These are phyloP conservation scores for Apodospora peruviana DNA, from an alignment of 495 filamentous ascomycete genomes.

Conservation along the genomic window DNA sequence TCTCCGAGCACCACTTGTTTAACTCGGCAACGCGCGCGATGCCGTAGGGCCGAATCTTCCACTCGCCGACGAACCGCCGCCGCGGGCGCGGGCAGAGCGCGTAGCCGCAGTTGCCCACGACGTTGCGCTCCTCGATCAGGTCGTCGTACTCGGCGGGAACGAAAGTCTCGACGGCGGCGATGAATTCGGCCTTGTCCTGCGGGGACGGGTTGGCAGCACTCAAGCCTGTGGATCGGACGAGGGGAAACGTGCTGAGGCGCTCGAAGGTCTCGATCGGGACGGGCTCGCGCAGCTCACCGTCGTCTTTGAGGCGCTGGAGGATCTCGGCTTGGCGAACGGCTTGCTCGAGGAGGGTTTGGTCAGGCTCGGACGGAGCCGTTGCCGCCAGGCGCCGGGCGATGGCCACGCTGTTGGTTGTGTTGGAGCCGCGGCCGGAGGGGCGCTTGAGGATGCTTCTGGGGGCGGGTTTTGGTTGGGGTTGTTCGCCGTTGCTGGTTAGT, in stretches of 20 bases:
- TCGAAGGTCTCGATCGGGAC: slow-evolving; percentile 54
- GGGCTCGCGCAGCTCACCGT: slow-evolving; percentile 61
- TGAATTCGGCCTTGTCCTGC: slow-evolving; percentile 52
- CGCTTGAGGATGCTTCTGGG: no score
- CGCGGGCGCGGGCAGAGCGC: slow-evolving; percentile 52
- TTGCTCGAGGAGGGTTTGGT: slow-evolving; percentile 27
- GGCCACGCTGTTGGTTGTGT: no score
- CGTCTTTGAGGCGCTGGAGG: slow-evolving; percentile 53
- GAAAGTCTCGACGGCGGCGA: slow-evolving; percentile 58
- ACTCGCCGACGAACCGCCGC: slow-evolving; percentile 11
- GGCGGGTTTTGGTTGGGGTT: no score
- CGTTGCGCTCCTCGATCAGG: slow-evolving; percentile 80
- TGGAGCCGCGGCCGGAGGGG: no score
- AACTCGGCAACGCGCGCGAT: slow-evolving; percentile 56
- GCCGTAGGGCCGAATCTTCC: slow-evolving; percentile 9
- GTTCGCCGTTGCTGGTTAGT: no score
- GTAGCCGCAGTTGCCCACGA: slow-evolving; percentile 75
- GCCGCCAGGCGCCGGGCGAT: no score
- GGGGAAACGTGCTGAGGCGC: slow-evolving; percentile 59
- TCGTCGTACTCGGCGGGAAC: slow-evolving; percentile 82
- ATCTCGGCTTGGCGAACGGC: slow-evolving; percentile 76
- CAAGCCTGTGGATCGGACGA: slow-evolving; percentile 45
- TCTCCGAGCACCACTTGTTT: slow-evolving; percentile 83
- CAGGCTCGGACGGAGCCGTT: no score
- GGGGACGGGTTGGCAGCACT: slow-evolving; percentile 54